phyloP scores from a whole-genome alignment of 169 alveolate species.

The Plasmodium relictum region DNA sequence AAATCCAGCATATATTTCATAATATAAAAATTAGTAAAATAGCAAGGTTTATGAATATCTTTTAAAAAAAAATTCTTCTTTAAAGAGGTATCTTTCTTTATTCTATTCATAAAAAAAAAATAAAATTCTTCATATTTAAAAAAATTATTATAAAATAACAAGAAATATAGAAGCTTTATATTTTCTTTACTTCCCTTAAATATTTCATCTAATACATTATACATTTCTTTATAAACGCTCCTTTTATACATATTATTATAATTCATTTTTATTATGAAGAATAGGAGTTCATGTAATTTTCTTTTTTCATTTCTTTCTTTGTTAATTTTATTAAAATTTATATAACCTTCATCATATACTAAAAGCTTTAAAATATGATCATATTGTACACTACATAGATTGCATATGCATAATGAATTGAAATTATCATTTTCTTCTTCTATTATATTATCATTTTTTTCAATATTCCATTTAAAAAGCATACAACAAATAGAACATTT shows the following conservation, averaged over 20 bases:
- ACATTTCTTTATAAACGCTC: slow-evolving; percentile 27
- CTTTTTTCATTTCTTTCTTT: slow-evolving; percentile 11
- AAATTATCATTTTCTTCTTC: neutral
- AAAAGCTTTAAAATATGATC: slow-evolving; percentile 1
- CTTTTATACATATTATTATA: slow-evolving; percentile 20
- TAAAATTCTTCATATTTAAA: slow-evolving; percentile 45
- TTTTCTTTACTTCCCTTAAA: slow-evolving; percentile 11
- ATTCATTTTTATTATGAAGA: slow-evolving; percentile 36
- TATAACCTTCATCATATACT: neutral
- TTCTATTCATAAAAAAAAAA: slow-evolving; percentile 2
- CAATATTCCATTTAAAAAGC: slow-evolving; percentile 20
- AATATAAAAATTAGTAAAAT: neutral
- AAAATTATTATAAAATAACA: slow-evolving; percentile 8
- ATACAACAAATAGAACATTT: slow-evolving; percentile 71
- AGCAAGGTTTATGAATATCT: neutral
- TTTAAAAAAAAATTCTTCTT: neutral
- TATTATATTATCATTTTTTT: neutral
- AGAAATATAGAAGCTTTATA: slow-evolving; percentile 12
- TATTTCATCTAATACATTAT: slow-evolving; percentile 28
- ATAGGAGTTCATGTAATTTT: slow-evolving; percentile 49
- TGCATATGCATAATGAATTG: slow-evolving; percentile 22
- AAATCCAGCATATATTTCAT: slow-evolving; percentile 22
- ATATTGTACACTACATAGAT: slow-evolving; percentile 25
- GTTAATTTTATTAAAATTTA: neutral
- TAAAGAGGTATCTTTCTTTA: slow-evolving; percentile 3